phyloP scores from a whole-genome alignment of 805 yeast genomes.

The Lipomyces lipofer region DNA sequence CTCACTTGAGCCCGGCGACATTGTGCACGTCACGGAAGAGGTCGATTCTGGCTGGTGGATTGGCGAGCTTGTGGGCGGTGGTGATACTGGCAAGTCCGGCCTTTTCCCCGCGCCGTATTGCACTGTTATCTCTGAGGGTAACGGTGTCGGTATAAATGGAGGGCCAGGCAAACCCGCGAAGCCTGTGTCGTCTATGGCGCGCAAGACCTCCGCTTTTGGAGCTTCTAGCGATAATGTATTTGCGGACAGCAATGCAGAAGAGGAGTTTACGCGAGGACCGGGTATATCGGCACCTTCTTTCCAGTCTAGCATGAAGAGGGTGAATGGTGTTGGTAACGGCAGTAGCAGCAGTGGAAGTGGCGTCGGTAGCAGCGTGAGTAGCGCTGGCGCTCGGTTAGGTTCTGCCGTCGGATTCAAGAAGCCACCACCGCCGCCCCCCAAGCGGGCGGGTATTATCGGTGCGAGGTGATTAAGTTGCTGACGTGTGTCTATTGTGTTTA shows the following conservation, averaged over 20 bases:
- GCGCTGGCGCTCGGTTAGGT: slow-evolving; percentile 11
- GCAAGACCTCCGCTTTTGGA: slow-evolving; percentile 13
- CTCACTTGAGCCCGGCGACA: slow-evolving; percentile 30
- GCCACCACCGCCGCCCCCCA: slow-evolving; percentile 31
- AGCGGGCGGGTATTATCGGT: slow-evolving; percentile 27
- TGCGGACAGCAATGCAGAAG: slow-evolving; percentile 8
- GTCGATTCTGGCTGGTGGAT: slow-evolving; percentile 33
- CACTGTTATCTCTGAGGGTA: slow-evolving; percentile 29
- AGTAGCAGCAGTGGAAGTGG: slow-evolving; percentile 14
- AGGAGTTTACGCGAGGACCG: slow-evolving; percentile 3
- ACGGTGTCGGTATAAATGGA: not conserved
- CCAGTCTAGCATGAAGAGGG: slow-evolving; percentile 30
- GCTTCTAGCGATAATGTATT: not conserved
- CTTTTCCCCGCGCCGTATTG: slow-evolving; percentile 33
- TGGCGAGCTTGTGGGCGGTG: slow-evolving; percentile 27
- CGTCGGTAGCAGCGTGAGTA: too few relatives aligned
- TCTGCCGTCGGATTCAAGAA: slow-evolving; percentile 19
- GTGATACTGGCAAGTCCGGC: slow-evolving; percentile 27
- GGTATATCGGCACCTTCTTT: slow-evolving; percentile 18
- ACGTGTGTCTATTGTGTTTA: not conserved
- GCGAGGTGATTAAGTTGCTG: slow-evolving; percentile 8
- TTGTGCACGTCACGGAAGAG: slow-evolving; percentile 29
- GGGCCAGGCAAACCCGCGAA: slow-evolving; percentile 21
- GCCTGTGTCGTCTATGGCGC: slow-evolving; percentile 8
- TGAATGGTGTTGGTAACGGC: too few relatives aligned